Percentiles rank a stretch among this genome's conserved stretches.
These are phyloP conservation scores for Eucalyptus pauciflora DNA, from an alignment of 345 rosid genomes.

Conservation along the genomic window DNA sequence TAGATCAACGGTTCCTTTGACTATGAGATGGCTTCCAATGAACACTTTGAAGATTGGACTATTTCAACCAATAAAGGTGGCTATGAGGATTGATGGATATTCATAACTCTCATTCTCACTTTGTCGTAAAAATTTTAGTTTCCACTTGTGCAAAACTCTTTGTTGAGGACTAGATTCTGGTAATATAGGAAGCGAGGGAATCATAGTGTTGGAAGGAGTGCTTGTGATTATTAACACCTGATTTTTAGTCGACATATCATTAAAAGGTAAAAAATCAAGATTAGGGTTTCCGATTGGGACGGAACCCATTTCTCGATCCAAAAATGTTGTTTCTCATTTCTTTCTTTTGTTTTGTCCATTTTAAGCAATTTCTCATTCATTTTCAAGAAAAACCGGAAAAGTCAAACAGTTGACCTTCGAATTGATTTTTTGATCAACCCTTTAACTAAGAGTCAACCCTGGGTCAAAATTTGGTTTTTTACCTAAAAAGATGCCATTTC, in stretches of 20 bases:
- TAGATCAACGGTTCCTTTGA: neutral
- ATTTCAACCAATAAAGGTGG: neutral
- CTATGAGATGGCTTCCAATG: neutral
- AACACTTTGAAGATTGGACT: neutral
- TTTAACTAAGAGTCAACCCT: neutral
- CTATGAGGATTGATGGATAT: neutral
- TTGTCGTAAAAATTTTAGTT: neutral
- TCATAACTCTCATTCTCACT: neutral
- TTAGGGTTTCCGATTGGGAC: too few relatives aligned
- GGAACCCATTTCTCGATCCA: too few relatives aligned
- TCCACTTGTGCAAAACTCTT: neutral
- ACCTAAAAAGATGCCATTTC: neutral
- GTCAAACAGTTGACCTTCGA: neutral
- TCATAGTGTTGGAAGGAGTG: too few relatives aligned
- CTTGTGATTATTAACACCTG: too few relatives aligned
- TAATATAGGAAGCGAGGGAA: neutral
- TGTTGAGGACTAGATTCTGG: neutral
- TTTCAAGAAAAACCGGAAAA: too few relatives aligned
- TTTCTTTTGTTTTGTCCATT: too few relatives aligned
- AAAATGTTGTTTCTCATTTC: too few relatives aligned
- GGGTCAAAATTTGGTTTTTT: neutral
- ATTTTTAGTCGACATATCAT: too few relatives aligned
- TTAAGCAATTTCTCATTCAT: neutral
- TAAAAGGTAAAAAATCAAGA: too few relatives aligned
- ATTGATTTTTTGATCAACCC: neutral